Base-by-base conservation (phyloP, 2,329 filamentous ascomycete genomes). In the Colletotrichum aenigma region DNA sequence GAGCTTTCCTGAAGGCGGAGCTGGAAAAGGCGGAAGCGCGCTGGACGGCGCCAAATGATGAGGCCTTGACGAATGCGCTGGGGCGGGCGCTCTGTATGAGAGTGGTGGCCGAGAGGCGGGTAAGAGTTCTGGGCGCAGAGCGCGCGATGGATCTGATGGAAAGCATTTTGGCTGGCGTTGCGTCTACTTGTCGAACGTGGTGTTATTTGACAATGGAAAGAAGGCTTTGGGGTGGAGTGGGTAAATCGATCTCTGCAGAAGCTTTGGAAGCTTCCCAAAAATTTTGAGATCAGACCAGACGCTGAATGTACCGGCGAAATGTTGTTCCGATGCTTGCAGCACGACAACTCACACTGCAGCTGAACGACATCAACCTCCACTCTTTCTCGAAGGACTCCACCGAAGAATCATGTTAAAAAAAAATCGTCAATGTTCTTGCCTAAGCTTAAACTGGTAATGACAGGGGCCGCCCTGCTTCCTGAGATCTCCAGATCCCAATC, bases 101-200 rank as follows among this genome's bases (percentile, higher is more conserved):
- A 65, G 90, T 85, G 69, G 89, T 84, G 73, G 87, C 84, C 77
- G 90, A 87, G 78, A 93, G 82, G 80, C 93, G 91, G 79, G 90
- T 87, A 70, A 93, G 80, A 74, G 89, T 88, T 83, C 93, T 91
- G 80, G 94, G 93, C 82, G 92, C 91, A 66, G 92, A 90, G 83
- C 94, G 93, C 82, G 91, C 89, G 78, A 94, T 83, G 76, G 89
- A 87, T 84, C 94, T 90, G 79, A 95, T 87, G 79, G 93, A 93
- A 82, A 95, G 87, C 94, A 96, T 96, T 78, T 81, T 90, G 84
- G 48, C 32, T 9, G 60, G 9, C 6, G 8, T n/a, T 12, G n/a
- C 2, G 8, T 26, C 32, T 56, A 60, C 7, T 16, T 60, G 24
- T 60, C 66, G 58, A 74, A 66, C 24, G 9, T 55, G n/a, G 21